Evolutionary conservation across 768 basidiomycete species (phyloP), one percentile per base, ranked within the genome.

Genomic region (Russula virescens): DNA sequence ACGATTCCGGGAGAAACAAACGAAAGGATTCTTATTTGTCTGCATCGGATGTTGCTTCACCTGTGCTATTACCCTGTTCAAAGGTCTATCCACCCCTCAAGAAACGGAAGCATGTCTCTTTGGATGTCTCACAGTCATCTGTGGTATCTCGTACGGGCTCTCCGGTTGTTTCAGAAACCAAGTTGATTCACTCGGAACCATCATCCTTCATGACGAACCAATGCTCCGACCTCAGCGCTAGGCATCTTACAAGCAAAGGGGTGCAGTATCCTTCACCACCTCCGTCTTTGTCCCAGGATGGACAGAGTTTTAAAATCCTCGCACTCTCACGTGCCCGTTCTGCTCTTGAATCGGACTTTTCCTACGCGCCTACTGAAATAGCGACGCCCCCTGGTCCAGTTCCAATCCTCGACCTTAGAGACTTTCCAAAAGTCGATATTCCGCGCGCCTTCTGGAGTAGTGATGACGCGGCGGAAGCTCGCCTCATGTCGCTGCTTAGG

Each of bases 1-100:
- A 47, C 19, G 23, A n/a, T 31, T 46, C 51, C 6, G 48, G 45
- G 23, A 25, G 16, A 58, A 58, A 42, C 35, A 63, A 63, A 48
- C 56, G 62, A 34, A 63, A 58, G 31, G 53, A 28, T 18, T 43
- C 47, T 19, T 60, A 60, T 48, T 26, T 64, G 40, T 64, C 63
- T 9, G 53, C 58, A 16, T 64, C 63, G 5, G 63, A 55, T 23
- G 13, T 38, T 23, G 58, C 31, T 28, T 49, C 28, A 31, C 42
- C 40, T 55, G 31, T 18, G n/a, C 3, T 47, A 1, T 49, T 26
- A 8, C 13, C 16, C 50, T 5, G 5, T 46, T 45, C 5, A 7
- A 34, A 34, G 2, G 2, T 5, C 34, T 26, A 34, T n/a, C 58
- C 23, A 42, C 42, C 38, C 45, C 19, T 26, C 4, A 64, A 60